Evolutionary conservation across 2,329 filamentous ascomycete genomes (phyloP).

Genomic region (Acrodontium crateriforme): DNA sequence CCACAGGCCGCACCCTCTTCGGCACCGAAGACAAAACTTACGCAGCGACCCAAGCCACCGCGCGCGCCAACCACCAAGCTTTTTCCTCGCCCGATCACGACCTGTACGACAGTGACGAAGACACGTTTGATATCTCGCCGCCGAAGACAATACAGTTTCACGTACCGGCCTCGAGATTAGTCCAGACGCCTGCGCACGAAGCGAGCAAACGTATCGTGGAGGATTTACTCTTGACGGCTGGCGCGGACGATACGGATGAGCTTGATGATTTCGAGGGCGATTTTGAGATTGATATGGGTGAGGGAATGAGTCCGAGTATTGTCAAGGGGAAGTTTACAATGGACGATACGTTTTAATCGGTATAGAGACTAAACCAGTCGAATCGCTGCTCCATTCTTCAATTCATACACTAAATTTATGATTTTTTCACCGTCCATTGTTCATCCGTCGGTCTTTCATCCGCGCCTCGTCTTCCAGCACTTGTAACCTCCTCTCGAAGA

Average conservation of each 20-base stretch:
- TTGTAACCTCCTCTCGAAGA: slow-evolving; percentile 34
- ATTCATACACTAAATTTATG: too few species aligned
- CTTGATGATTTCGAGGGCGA: slow-evolving; percentile 29
- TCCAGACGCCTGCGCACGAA: slow-evolving; percentile 72
- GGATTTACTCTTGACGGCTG: slow-evolving; percentile 63
- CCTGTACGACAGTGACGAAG: slow-evolving; percentile 43
- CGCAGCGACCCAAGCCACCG: slow-evolving; percentile 9
- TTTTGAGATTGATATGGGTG: slow-evolving; percentile 18
- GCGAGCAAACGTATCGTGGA: slow-evolving; percentile 71
- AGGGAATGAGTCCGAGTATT: slow-evolving; percentile 32
- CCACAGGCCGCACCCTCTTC: slow-evolving; percentile 22
- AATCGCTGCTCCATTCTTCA: not conserved
- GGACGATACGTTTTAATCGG: slow-evolving; percentile 35
- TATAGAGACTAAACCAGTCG: slow-evolving; percentile 1
- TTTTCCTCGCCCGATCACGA: slow-evolving; percentile 12
- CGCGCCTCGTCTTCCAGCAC: slow-evolving; percentile 24
- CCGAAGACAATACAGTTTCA: slow-evolving; percentile 89
- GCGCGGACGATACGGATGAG: slow-evolving; percentile 41
- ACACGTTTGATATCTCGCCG: slow-evolving; percentile 53
- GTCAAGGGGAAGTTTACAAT: slow-evolving; percentile 29
- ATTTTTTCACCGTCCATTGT: slow-evolving; percentile 1
- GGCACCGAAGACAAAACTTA: slow-evolving; percentile 18
- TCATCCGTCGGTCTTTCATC: slow-evolving; percentile 6
- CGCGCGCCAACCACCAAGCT: slow-evolving; percentile 10
- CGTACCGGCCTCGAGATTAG: slow-evolving; percentile 58